Base-by-base conservation (phyloP, 176 grass and related monocot species). In the Saccharum spontaneum region DNA sequence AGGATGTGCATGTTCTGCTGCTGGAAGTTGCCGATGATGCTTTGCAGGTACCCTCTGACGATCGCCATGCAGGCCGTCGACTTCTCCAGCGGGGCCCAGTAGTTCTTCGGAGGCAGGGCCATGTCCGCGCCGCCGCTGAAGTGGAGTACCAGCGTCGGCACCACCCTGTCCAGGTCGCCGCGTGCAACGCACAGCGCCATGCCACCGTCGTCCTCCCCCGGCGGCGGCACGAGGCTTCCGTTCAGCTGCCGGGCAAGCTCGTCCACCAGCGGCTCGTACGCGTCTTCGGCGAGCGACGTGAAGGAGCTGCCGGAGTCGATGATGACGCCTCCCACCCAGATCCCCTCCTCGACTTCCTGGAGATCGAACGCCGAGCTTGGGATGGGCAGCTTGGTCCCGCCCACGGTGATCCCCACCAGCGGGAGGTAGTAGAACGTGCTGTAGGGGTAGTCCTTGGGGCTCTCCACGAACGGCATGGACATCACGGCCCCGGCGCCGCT, bases 1-100 rank as follows among this genome's bases (percentile, higher is more conserved):
- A 85, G 83, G 26, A 85, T 16, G 26, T 78, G 75, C 65, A 46
- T 57, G 65, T 78, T 48, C 67, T 79, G 84, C 40, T 86, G 84
- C 66, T 63, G 52, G 76, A 15, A 86, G 76, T 79, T 79, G 76
- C 76, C 76, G 67, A 86, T 73, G 5, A 79, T 0, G 23, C 49
- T 79, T 3, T 0, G 1, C 1, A 14, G 0, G 1, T 1, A 5
- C 6, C 7, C 44, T 0, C 3, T 9, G 6, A 0, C 0, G 20
- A 86, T 62, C 20, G 3, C 26, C 84, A 79, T 46, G 84, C 75
- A 86, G 1, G 75, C 84, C 39, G 75, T 79, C 12, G 52, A 70
- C 52, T 79, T 26, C 28, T 71, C 75, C 39, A 38, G 5, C 0
- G 39, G 38, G 1, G 20, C 54, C 75, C 75, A 86, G 75, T 86